These are phyloP conservation scores for Torulaspora pretoriensis DNA, from an alignment of 1,139 yeast species.

Conservation along the genomic window DNA sequence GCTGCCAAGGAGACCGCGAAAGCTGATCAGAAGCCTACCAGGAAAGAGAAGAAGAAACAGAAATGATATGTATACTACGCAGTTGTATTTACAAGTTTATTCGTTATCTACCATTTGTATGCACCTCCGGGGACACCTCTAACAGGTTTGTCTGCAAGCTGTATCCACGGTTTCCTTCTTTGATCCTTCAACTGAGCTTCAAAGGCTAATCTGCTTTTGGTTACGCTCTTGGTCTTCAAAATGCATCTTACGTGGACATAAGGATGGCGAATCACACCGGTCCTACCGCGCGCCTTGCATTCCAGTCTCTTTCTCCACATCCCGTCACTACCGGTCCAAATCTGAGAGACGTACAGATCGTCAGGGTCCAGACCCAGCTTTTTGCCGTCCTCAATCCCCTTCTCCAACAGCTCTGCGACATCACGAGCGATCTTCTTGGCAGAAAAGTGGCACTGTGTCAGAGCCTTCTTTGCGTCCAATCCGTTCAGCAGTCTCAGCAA, in stretches of 20 bases:
- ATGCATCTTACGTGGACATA: constrained; percentile 78
- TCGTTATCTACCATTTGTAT: constrained; percentile 45
- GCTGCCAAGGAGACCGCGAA: constrained; percentile 5
- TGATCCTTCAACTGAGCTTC: constrained; percentile 48
- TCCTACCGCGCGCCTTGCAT: constrained; percentile 85
- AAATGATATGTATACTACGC: constrained; percentile 7
- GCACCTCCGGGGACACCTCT: constrained; percentile 46
- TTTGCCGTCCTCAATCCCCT: constrained; percentile 68
- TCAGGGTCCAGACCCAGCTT: constrained; percentile 56
- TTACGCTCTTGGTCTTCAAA: constrained; percentile 56
- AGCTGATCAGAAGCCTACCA: constrained; percentile 2
- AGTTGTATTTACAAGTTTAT: constrained; percentile 13
- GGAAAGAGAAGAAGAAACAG: constrained; percentile 9
- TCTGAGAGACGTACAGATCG: constrained; percentile 66
- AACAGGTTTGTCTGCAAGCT: constrained; percentile 41
- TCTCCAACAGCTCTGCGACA: constrained; percentile 66
- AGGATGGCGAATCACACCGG: constrained; percentile 72
- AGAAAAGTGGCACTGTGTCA: constrained; percentile 88
- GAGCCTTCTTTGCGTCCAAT: constrained; percentile 69
- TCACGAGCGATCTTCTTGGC: constrained; percentile 77
- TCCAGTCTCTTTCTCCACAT: constrained; percentile 68
- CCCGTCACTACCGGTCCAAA: constrained; percentile 94
- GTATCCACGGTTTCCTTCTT: constrained; percentile 46
- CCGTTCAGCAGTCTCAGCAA: constrained; percentile 71
- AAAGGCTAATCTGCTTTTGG: constrained; percentile 56